Conservation (phyloP, 352 stramenopile species). For the Phytophthora sojae region DNA sequence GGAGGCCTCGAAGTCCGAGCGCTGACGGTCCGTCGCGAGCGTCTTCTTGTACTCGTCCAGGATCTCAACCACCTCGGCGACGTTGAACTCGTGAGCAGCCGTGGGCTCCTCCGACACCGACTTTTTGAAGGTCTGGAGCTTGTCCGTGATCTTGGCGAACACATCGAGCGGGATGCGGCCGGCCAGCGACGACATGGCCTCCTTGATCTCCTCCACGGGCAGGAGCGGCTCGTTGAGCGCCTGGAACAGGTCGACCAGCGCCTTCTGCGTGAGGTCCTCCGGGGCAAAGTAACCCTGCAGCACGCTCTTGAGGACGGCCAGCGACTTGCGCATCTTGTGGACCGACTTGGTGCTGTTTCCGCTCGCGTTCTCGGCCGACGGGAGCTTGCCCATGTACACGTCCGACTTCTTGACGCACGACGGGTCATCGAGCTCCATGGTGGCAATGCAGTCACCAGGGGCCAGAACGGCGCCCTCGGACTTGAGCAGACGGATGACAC, state of each 20-base stretch:
- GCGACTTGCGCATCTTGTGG: constrained; percentile 76
- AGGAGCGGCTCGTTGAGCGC: constrained; percentile 76
- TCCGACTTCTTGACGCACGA: constrained; percentile 95
- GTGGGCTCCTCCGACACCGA: constrained; percentile 41
- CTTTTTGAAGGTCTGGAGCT: constrained; percentile 79
- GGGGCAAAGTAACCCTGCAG: constrained; percentile 95
- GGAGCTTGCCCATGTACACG: constrained; percentile 91
- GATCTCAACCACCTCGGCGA: constrained; percentile 58
- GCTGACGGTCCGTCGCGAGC: constrained; percentile 59
- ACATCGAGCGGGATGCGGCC: constrained; percentile 95
- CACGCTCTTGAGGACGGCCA: constrained; percentile 91
- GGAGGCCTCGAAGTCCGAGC: constrained; percentile 73
- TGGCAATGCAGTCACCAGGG: constrained; percentile 97
- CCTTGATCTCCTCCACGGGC: constrained; percentile 95
- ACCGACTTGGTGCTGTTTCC: constrained; percentile 59
- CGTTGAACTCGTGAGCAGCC: constrained; percentile 56
- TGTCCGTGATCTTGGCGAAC: constrained; percentile 90
- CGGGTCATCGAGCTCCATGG: constrained; percentile 98
- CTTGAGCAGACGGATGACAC: constrained; percentile 95
- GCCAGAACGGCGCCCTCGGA: constrained; percentile 97
- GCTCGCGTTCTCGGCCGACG: constrained; percentile 45
- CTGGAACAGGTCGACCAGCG: constrained; percentile 89
- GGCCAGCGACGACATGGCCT: constrained; percentile 96
- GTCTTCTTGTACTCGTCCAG: constrained; percentile 74
- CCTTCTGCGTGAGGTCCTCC: constrained; percentile 83